These are phyloP conservation scores for Ophiostoma pallidulum DNA, from an alignment of 2,329 filamentous ascomycete genomes.

Conservation along the genomic window DNA sequence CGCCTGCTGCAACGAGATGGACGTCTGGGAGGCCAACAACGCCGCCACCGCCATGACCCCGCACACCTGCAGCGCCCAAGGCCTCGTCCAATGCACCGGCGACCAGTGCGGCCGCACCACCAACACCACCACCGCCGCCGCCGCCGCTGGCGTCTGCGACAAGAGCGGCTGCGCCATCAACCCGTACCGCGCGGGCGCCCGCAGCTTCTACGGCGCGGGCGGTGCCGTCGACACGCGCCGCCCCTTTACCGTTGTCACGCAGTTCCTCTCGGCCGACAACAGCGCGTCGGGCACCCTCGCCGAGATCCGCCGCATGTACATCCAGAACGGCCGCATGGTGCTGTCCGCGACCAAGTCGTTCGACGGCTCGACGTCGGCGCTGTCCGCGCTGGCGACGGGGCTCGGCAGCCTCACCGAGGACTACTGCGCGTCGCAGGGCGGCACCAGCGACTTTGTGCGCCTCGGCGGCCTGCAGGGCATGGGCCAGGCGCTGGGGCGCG, in stretches of 20 bases:
- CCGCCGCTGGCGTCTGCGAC: constrained; percentile 24
- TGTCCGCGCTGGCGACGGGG: constrained; percentile 1
- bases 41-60: constrained; percentile 30
- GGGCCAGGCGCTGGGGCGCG: constrained; percentile 32
- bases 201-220: constrained; percentile 20
- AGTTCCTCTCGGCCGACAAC: constrained; percentile 30
- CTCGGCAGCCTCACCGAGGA: constrained; percentile 17
- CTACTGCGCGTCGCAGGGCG: constrained; percentile 15
- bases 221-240: constrained; percentile 20
- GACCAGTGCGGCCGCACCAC: constrained; percentile 15
- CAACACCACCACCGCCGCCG: too few relatives aligned
- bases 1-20: constrained; percentile 37
- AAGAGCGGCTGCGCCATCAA: constrained; percentile 27
- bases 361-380: constrained; percentile 7
- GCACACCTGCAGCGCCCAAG: constrained; percentile 31
- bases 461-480: constrained; percentile 22
- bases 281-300: constrained; percentile 24
- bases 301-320: constrained; percentile 38
- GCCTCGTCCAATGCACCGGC: constrained; percentile 28
- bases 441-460: constrained; percentile 20
- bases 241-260: constrained; percentile 35
- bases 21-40: constrained; percentile 37
- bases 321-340: constrained; percentile 37
- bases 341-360: constrained; percentile 12
- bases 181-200: constrained; percentile 24